Evolutionary conservation across 768 basidiomycete species (phyloP), one percentile per base, ranked within the genome.

Genomic region (Leccinellum albellum): DNA sequence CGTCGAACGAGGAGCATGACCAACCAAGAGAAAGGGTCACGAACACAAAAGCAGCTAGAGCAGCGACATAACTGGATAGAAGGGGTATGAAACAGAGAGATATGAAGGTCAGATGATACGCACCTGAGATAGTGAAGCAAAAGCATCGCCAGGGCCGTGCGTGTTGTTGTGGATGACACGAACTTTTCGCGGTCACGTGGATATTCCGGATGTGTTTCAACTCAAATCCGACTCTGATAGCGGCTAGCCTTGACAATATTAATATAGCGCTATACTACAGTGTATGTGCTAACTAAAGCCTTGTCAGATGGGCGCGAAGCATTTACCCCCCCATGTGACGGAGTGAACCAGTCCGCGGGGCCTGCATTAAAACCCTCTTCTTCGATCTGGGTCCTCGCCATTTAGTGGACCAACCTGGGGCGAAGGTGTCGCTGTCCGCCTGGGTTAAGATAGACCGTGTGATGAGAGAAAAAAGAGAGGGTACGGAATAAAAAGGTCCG

Each of bases 1-100:
- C 32, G 47, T 47, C 31, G 50, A 45, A 33, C 31, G 50, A 45
- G 28, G 49, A 59, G 23, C 26, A 0, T n/a, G 44, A 75, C 84
- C 50, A 53, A 94, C 94, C 94, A 51, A 98, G 78, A 10, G 92
- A 94, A 42, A 98, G 79, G 1, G 91, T 94, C n/a, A 94, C 85
- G 64, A 97, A 98, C 54, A 88, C 77, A 66, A 97, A 92, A 2
- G 86, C 92, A 28, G 84, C 86, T 23, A 88, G 62, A 14, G 84
- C 82, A 20, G 92, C 91, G 33, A 80, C 78, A 78, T 93, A 96
- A 61, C 89, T 90, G 63, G 1, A 20, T 90, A 63, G 3, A 20
- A 32, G 28, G 15, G 8, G 8, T 1, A 17, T 59, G 33, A 51
- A 40, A 5, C 6, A 46, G 17, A 3, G 4, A 1, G 14, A 13